phyloP scores from a whole-genome alignment of 805 yeast genomes.

The Isabelozyma heimii region DNA sequence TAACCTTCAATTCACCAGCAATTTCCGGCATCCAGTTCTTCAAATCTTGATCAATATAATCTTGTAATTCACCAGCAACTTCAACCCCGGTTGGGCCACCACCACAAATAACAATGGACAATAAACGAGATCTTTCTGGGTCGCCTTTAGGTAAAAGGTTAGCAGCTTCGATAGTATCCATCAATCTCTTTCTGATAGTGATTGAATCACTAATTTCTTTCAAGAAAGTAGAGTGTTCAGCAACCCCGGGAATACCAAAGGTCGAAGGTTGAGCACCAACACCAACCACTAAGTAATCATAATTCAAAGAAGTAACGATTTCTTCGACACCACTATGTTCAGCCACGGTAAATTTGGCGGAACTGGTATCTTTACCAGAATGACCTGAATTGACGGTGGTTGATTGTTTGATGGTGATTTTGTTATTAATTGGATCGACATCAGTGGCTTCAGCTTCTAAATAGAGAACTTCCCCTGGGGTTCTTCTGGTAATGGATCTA shows the following conservation, averaged over 20 bases:
- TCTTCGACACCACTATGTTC: constrained; percentile 43
- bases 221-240: constrained; percentile 81
- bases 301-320: constrained; percentile 48
- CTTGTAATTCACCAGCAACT: constrained; percentile 94
- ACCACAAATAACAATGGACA: constrained; percentile 90
- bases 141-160: constrained; percentile 70
- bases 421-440: constrained; percentile 70
- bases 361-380: constrained; percentile 47
- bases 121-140: constrained; percentile 78
- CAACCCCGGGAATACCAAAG: constrained; percentile 92
- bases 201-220: constrained; percentile 90
- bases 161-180: constrained; percentile 89
- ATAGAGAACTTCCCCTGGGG: constrained; percentile 74
- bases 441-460: constrained; percentile 88
- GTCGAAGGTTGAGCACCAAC: constrained; percentile 96
- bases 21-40: constrained; percentile 85
- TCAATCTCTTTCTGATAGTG: constrained; percentile 74
- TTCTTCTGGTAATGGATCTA: constrained; percentile 77
- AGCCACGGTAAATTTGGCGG: constrained; percentile 37
- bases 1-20: constrained; percentile 75
- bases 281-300: constrained; percentile 86
- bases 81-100: constrained; percentile 99
- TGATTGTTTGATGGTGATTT: constrained; percentile 60
- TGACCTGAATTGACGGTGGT: constrained; percentile 56
- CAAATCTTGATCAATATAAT: constrained; percentile 89